Conservation (phyloP, 2,329 filamentous ascomycete species). For the Ceratocystis lukuohia region DNA sequence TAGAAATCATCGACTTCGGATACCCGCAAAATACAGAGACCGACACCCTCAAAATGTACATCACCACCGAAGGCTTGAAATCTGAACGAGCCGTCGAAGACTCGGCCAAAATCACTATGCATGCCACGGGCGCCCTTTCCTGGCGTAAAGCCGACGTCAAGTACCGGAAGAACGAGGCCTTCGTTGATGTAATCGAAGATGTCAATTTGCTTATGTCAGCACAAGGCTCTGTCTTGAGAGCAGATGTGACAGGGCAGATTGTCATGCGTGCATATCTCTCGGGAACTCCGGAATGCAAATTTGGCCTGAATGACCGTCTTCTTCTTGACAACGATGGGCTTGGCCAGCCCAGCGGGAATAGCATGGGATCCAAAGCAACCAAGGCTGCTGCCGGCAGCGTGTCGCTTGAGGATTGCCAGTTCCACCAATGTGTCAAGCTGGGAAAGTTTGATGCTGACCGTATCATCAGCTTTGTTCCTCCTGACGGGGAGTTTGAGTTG, state of each 20-base stretch:
- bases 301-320: constrained; percentile 89
- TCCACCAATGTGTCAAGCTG: constrained; percentile 96
- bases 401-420: constrained; percentile 93
- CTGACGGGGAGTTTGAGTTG: constrained; percentile 94
- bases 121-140: constrained; percentile 89
- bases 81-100: constrained; percentile 76
- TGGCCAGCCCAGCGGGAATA: constrained; percentile 47
- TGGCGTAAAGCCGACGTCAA: constrained; percentile 97
- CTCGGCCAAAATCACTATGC: constrained; percentile 97
- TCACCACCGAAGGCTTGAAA: constrained; percentile 97
- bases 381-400: constrained; percentile 92
- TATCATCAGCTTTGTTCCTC: constrained; percentile 93
- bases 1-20: constrained; percentile 96
- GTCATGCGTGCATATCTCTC: constrained; percentile 97
- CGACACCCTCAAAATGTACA: constrained; percentile 99
- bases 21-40: constrained; percentile 99
- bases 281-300: constrained; percentile 96
- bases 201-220: constrained; percentile 99
- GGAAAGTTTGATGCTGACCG: constrained; percentile 93
- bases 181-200: constrained; percentile 98
- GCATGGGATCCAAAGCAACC: constrained; percentile 72
- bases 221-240: constrained; percentile 82
- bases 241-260: constrained; percentile 94
- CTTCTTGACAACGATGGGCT: constrained; percentile 62
- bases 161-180: constrained; percentile 98